phyloP scores from a whole-genome alignment of 2,329 filamentous ascomycete genomes.

The Diplodia sapinea region DNA sequence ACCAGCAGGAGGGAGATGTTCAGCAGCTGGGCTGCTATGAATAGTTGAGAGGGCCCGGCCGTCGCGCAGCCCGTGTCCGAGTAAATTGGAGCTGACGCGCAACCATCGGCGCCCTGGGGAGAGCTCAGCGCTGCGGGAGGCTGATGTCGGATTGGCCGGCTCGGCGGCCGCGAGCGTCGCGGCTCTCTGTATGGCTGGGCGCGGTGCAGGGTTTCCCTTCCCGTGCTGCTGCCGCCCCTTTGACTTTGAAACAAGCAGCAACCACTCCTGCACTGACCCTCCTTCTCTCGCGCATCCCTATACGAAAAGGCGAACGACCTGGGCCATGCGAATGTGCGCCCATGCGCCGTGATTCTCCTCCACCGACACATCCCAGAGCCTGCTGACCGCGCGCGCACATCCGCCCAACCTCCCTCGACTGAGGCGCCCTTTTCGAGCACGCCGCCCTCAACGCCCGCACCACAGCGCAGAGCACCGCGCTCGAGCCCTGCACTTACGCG shows the following conservation, averaged over 20 bases:
- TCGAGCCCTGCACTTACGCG: constrained; percentile 22
- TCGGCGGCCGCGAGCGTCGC: background rate
- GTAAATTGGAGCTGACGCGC: constrained; percentile 23
- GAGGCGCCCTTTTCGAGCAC: constrained; percentile 18
- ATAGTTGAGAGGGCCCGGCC: constrained; percentile 10
- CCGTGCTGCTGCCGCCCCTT: constrained; percentile 11
- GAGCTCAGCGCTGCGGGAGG: constrained; percentile 12
- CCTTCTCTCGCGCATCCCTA: constrained; percentile 26
- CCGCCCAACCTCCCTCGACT: constrained; percentile 2
- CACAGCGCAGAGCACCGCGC: constrained; percentile 19
- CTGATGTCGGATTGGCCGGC: background rate
- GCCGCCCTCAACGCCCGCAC: constrained; percentile 21
- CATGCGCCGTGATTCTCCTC: constrained; percentile 19
- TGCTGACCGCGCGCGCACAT: constrained; percentile 16
- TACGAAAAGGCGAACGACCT: constrained; percentile 26
- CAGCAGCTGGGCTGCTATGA: constrained; percentile 14
- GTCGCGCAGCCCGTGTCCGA: constrained; percentile 22
- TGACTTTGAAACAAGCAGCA: constrained; percentile 30
- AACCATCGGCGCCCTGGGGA: constrained; percentile 7
- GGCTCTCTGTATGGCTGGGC: constrained; percentile 2
- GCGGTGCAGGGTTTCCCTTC: constrained; percentile 18
- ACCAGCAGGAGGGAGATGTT: constrained; percentile 7
- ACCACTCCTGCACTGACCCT: constrained; percentile 27
- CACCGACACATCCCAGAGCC: background rate
- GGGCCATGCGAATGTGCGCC: constrained; percentile 24